Evolutionary conservation across 305 asterid genomes (phyloP).

Genomic region (Solanum hybrid): DNA sequence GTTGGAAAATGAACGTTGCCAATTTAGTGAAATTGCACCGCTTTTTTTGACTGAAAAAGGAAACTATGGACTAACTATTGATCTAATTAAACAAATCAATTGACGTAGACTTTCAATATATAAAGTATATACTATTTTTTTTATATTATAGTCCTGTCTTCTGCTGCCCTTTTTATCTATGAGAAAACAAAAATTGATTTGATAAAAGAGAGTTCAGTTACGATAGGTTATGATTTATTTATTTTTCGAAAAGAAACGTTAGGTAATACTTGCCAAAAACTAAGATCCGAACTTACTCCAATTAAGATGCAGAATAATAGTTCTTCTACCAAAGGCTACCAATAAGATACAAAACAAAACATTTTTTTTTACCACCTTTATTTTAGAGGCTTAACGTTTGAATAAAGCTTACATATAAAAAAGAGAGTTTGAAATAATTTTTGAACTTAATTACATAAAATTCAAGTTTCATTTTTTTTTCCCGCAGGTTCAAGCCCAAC

Average conservation of each 20-base stretch:
- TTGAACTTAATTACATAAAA: neutral
- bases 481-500: too few relatives aligned
- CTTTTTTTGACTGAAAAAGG: neutral
- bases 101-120: neutral
- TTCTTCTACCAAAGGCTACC: neutral
- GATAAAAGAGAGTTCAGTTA: neutral
- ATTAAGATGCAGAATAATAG: neutral
- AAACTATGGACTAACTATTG: neutral
- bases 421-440: neutral
- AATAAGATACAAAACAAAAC: neutral
- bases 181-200: neutral
- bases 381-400: neutral
- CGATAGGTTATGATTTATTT: neutral
- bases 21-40: conserved; percentile 5
- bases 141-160: neutral
- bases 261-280: neutral
- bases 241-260: neutral
- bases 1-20: neutral
- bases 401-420: neutral
- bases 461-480: neutral
- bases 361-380: neutral
- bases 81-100: neutral
- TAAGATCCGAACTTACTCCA: neutral
- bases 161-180: neutral
- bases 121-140: neutral